A percentile compares a stretch with the other conserved stretches of the same genome.
These are phyloP conservation scores for Diaporthe capsici DNA, from an alignment of 2,329 filamentous ascomycete genomes.

Conservation along the genomic window DNA sequence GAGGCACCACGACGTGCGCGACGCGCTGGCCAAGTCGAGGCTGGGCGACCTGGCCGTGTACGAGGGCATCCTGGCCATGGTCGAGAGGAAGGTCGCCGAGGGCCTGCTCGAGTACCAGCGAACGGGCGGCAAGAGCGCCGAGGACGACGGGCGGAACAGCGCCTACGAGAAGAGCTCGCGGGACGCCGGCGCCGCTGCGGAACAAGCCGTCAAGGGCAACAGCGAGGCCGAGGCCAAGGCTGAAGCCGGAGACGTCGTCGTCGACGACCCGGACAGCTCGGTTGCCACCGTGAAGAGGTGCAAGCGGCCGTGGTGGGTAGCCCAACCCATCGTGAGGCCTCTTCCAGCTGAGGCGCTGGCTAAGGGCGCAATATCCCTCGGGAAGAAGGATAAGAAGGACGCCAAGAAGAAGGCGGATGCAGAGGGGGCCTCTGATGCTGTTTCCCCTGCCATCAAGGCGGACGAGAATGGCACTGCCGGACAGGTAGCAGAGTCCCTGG, in stretches of 20 bases:
- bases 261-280: constrained; percentile 69
- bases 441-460: background rate
- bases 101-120: constrained; percentile 78
- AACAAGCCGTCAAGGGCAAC: constrained; percentile 33
- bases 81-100: constrained; percentile 81
- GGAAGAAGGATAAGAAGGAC: constrained; percentile 75
- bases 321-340: constrained; percentile 88
- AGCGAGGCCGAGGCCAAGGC: constrained; percentile 45
- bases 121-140: constrained; percentile 64
- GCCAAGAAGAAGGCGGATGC: constrained; percentile 45
- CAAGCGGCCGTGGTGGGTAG: constrained; percentile 89
- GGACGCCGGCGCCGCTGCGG: constrained; percentile 48
- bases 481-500: constrained; percentile 32
- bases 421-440: constrained; percentile 28
- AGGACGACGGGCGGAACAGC: constrained; percentile 43
- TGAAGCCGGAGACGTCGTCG: constrained; percentile 53
- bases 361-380: constrained; percentile 81
- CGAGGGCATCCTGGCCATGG: constrained; percentile 81
- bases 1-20: constrained; percentile 85
- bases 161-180: constrained; percentile 47
- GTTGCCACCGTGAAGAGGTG: constrained; percentile 79
- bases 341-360: constrained; percentile 89
- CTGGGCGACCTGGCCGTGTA: constrained; percentile 81
- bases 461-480: constrained; percentile 16
- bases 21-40: constrained; percentile 81